Evolutionary conservation across 1,139 yeast species (phyloP).

Genomic region (Geotrichum aggregatum): DNA sequence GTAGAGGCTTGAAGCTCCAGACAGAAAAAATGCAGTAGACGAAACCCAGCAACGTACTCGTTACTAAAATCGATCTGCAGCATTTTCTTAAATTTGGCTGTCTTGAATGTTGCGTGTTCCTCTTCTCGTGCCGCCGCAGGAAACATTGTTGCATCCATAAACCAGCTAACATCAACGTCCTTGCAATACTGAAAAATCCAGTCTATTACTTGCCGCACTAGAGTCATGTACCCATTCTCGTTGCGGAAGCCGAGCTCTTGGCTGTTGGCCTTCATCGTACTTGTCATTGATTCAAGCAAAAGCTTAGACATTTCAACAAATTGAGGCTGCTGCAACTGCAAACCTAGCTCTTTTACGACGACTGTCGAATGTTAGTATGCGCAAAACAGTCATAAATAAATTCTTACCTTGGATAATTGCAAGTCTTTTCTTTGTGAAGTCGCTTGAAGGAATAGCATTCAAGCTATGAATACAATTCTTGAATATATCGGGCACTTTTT

Average conservation of each 20-base stretch:
- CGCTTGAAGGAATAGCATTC: neutral
- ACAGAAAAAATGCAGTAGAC: constrained; percentile 16
- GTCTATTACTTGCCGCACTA: constrained; percentile 14
- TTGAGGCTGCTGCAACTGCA: neutral
- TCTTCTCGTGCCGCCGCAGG: constrained; percentile 3
- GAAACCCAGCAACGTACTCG: constrained; percentile 14
- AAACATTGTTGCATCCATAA: constrained; percentile 13
- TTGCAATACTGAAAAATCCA: constrained; percentile 9
- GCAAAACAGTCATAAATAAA: neutral
- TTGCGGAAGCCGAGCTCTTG: constrained; percentile 7
- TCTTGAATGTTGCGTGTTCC: constrained; percentile 8
- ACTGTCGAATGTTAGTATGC: neutral
- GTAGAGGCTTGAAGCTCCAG: constrained; percentile 17
- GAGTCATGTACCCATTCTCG: constrained; percentile 13
- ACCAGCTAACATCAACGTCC: constrained; percentile 11
- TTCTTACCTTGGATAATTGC: neutral
- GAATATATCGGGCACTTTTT: constrained; percentile 1
- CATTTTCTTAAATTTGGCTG: constrained; percentile 15
- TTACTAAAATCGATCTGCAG: constrained; percentile 17
- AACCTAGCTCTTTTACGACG: constrained; percentile 1
- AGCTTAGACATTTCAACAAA: neutral
- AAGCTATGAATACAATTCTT: neutral
- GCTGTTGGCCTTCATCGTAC: constrained; percentile 13
- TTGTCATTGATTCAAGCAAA: constrained; percentile 3
- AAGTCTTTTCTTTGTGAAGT: constrained; percentile 4